A percentile compares a stretch with the other conserved stretches of the same genome.
Evolutionary conservation across 192 early-diverging fungal genomes (phyloP).

Genomic region (Rhizoclosmatium sp.): DNA sequence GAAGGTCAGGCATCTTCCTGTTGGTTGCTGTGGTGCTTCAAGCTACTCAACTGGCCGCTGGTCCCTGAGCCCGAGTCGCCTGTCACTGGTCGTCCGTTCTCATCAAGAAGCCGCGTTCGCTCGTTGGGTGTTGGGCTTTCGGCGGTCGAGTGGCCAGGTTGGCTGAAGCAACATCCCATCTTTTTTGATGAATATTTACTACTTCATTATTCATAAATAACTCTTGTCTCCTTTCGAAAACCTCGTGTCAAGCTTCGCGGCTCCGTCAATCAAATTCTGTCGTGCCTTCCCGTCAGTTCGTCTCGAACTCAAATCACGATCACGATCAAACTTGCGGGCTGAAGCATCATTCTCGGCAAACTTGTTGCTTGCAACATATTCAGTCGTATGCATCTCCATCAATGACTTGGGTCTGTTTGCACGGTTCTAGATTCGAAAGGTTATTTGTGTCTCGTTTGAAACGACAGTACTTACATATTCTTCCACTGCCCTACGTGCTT

Average conservation of each 20-base stretch:
- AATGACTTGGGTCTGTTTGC: conserved; percentile 31
- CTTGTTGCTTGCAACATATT: conserved; percentile 22
- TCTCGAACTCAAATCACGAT: conserved; percentile 36
- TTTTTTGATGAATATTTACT: background rate
- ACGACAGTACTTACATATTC: background rate
- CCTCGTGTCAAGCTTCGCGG: conserved; percentile 11
- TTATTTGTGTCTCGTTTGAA: background rate
- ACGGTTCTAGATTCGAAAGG: conserved; percentile 25
- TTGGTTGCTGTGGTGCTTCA: too few species aligned
- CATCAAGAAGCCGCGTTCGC: background rate
- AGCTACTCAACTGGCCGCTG: too few species aligned
- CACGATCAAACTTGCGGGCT: conserved; percentile 29
- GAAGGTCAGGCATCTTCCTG: too few species aligned
- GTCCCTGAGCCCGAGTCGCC: too few species aligned
- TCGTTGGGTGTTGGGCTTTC: background rate
- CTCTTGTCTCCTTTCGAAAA: conserved; percentile 11
- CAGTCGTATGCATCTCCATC: conserved; percentile 39
- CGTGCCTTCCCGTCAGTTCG: conserved; percentile 25
- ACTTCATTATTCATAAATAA: background rate
- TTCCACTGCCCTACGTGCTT: background rate
- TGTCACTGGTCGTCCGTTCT: too few species aligned
- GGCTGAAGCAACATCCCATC: conserved; percentile 20
- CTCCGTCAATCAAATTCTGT: conserved; percentile 34
- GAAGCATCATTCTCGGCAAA: conserved; percentile 38
- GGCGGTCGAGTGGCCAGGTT: background rate